Evolutionary conservation across 257 asterid species (phyloP), one percentile per base, ranked within the genome.

Genomic region (Hygrophila difformis): DNA sequence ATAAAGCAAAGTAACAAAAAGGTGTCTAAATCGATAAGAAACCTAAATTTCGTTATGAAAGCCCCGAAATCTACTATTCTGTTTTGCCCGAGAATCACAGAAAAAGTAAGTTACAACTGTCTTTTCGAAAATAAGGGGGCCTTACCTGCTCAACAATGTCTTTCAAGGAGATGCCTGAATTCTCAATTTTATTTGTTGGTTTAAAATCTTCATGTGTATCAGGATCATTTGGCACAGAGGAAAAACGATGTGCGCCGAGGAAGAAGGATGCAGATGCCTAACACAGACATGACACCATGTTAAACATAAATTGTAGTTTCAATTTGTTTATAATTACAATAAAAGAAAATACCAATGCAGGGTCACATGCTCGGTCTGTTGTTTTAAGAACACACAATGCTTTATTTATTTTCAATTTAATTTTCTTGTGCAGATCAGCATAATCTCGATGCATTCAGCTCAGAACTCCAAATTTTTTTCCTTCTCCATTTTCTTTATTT

Each of bases 151-250:
- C 88, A 63, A 89, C 87, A 51, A 82, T 73, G 42, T 79, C 76
- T 64, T 68, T 73, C 59, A 85, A 62, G 6, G 86, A 68, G 39
- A 68, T 22, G 37, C 64, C 76, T 55, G 95, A 76, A 46, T 54
- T 62, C 53, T 69, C 82, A 59, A 60, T 19, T 64, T 85, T 89
- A 61, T 68, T 71, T 1, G 88, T 60, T 44, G 96, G 94, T 57
- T 52, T 62, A 62, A 89, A 82, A 67, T 89, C 98, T 59, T 82
- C 94, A 39, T 82, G 96, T 0, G 88, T 89, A 60, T 79, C 97
- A 20, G 94, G 74, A 57, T 88, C 94, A 75, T 62, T 60, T 34
- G 92, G 87, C 51, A 58, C 73, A 9, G 83, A 73, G 39, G 87
- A 85, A 50, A 69, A 79, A 21, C 61, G 67, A 47, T 18, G 45